These are phyloP conservation scores for Suillus alpinus DNA, from an alignment of 768 basidiomycete genomes.

Conservation along the genomic window DNA sequence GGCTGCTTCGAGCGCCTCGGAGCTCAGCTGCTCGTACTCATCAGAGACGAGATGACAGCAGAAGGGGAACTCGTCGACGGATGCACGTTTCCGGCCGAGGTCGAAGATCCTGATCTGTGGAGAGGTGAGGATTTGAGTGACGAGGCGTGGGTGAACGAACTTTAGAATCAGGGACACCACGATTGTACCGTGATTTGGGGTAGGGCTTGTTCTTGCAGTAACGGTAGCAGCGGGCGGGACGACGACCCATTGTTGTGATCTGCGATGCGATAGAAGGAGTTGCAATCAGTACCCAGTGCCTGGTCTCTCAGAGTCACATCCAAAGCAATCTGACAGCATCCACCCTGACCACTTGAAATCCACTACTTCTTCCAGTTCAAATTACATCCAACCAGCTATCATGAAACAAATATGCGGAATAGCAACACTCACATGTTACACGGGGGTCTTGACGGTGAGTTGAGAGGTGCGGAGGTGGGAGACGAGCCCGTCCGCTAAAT, in stretches of 20 bases:
- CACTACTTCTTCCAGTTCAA: not conserved
- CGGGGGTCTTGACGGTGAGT: conserved; percentile 1
- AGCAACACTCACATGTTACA: not conserved
- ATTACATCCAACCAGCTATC: not conserved
- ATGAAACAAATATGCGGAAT: not conserved
- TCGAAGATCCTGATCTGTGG: conserved; percentile 93
- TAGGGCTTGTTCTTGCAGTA: conserved; percentile 99
- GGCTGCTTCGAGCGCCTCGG: conserved; percentile 95
- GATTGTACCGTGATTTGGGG: conserved; percentile 95
- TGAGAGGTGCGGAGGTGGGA: not conserved
- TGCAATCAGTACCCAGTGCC: not conserved
- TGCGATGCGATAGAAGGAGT: not conserved
- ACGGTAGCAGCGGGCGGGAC: conserved; percentile 97
- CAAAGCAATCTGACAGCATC: not conserved
- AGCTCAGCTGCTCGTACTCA: conserved; percentile 96
- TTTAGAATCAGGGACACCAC: conserved; percentile 98
- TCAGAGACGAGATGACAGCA: conserved; percentile 96
- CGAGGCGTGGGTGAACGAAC: conserved; percentile 34
- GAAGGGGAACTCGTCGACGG: conserved; percentile 98
- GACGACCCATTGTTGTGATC: conserved; percentile 79
- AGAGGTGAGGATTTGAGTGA: not conserved
- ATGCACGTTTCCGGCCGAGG: conserved; percentile 93
- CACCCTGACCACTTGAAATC: not conserved
- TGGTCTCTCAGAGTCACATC: not conserved
- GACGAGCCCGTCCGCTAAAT: not conserved